Conservation (phyloP, 495 filamentous ascomycete genomes). For the Amniculicola lignicola region DNA sequence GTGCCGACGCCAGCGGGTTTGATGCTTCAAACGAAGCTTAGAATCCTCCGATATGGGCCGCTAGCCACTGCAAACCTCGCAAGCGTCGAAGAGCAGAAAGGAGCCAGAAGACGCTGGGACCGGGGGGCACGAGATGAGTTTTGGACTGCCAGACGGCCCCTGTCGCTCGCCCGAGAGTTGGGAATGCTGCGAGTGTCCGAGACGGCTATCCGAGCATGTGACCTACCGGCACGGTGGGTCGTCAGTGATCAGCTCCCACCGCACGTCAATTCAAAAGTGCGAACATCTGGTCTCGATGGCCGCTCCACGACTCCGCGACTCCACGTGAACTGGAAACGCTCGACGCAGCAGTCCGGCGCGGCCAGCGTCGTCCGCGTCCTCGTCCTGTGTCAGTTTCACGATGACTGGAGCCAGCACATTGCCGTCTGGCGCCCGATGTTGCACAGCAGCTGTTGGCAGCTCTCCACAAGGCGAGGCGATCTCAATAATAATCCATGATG, state of each 20-base stretch:
- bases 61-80: constrained; percentile 1
- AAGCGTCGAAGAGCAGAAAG: not conserved
- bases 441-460: constrained; percentile 3
- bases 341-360: not conserved
- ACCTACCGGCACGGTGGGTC: constrained; percentile 23
- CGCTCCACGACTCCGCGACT: no score
- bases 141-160: constrained; percentile 2
- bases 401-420: constrained; percentile 29
- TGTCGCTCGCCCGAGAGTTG: not conserved
- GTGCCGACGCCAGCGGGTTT: constrained; percentile 1
- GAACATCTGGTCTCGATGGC: no score
- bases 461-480: no score
- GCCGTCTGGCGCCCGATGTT: not conserved
- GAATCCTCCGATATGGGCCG: constrained; percentile 20
- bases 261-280: constrained; percentile 26
- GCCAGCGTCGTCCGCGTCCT: not conserved
- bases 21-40: constrained; percentile 21
- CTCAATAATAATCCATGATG: no score
- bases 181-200: constrained; percentile 13
- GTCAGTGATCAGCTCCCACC: no score
- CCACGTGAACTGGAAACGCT: constrained; percentile 12
- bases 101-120: constrained; percentile 8
- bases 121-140: constrained; percentile 1
- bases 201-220: constrained; percentile 16
- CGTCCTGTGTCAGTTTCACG: constrained; percentile 7